Percentiles rank a stretch among this genome's conserved stretches.
Evolutionary conservation across 108 stramenopile genomes (phyloP).

Genomic region (Skeletonema tropicum): DNA sequence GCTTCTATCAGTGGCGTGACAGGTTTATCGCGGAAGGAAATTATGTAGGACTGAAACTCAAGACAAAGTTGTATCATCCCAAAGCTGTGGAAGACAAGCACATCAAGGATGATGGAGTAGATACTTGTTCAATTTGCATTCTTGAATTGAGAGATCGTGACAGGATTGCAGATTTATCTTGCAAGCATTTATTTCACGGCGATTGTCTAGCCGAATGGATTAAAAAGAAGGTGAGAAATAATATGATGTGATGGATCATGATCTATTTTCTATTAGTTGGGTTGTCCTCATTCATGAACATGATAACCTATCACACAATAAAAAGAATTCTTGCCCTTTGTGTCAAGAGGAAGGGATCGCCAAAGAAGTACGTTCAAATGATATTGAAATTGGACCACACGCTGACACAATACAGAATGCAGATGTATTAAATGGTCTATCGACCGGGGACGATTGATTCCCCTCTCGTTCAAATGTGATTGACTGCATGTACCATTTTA

Average conservation of each 20-base stretch:
- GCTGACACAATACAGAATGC: background rate
- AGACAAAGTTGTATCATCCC: slow-evolving; percentile 17
- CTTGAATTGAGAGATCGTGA: slow-evolving; percentile 10
- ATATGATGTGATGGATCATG: background rate
- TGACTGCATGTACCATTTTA: too few relatives aligned
- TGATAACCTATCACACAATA: background rate
- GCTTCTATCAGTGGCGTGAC: background rate
- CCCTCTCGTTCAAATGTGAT: too few relatives aligned
- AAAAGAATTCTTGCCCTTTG: slow-evolving; percentile 21
- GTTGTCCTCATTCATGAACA: background rate
- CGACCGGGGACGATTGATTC: background rate
- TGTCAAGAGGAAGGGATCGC: slow-evolving; percentile 23
- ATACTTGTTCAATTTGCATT: slow-evolving; percentile 16
- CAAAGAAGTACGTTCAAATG: slow-evolving; percentile 17
- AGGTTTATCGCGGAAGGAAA: slow-evolving; percentile 1
- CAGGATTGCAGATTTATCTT: slow-evolving; percentile 15
- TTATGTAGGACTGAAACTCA: slow-evolving; percentile 1
- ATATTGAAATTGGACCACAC: slow-evolving; percentile 2
- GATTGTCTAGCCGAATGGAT: slow-evolving; percentile 26
- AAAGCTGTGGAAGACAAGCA: background rate
- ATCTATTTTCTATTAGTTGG: background rate
- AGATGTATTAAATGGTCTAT: background rate
- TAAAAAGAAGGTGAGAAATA: slow-evolving; percentile 17
- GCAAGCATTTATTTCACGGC: slow-evolving; percentile 13
- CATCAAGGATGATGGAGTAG: background rate